Base-by-base conservation (phyloP, 2,329 filamentous ascomycete species). In the Colletotrichum godetiae region DNA sequence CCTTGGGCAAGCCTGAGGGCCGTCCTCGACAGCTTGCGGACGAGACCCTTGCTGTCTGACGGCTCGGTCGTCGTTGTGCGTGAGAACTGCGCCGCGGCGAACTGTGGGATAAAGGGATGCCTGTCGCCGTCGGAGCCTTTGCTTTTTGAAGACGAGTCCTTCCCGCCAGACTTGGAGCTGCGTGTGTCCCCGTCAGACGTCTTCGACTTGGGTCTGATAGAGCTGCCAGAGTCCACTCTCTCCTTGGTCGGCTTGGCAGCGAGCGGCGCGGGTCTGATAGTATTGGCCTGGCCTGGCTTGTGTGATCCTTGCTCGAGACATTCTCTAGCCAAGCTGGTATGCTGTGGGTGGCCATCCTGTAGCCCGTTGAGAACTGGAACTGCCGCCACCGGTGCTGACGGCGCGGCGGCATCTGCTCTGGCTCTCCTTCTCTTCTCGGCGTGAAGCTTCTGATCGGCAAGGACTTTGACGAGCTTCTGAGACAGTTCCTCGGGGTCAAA, bases 401-500 rank as follows among this genome's bases (percentile, higher is more conserved):
- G 77, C 74, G 6, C 76, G 35, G 77, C 74, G 6, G 76, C 75
- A 59, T 81, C 79, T 49, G 77, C 72, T 56, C 76, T 78, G 37
- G 78, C 76, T 60, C 78, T 79, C 63, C 78, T 78, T 68, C 80
- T 81, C 75, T 78, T 79, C 65, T 85, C 83, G 4, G 83, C 80
- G 13, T 79, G 78, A 8, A 82, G 80, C 72, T 87, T 87, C 74
- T 88, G 87, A 72, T 90, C 85, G 5, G 83, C 84, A 15, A 89
- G 80, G 22, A 91, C 86, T 12, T 84, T 75, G 61, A 84, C 83
- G 29, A 92, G 83, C 22, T 89, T 86, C 37, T 86, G 84, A 12
- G 85, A 84, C 33, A 92, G 80, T 68, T 92, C 89, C 33, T 88
- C 84, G 0, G 90, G 83, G 73, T 92, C 89, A 58, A 91, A 80